Evolutionary conservation across 2,329 filamentous ascomycete species (phyloP), one percentile per base, ranked within the genome.

Genomic region (Phialophora expanda): DNA sequence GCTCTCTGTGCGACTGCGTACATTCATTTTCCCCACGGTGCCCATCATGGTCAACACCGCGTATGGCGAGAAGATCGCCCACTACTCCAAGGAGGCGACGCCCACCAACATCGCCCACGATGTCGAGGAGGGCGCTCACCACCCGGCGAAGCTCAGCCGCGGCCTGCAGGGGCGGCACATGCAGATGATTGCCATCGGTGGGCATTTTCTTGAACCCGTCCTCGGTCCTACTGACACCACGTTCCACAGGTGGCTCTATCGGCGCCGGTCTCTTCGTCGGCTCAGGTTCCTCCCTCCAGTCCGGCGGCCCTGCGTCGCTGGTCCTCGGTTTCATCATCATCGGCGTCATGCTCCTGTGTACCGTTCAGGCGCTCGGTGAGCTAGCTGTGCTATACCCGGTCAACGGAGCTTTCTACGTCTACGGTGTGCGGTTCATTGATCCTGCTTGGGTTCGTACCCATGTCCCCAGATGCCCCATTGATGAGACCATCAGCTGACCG

Each of bases 401-500:
- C 34, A 91, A 93, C 38, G 94, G 93, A 66, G 96, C 93, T 2
- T 97, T 97, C 76, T 92, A 92, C 1, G 89, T 92, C 8, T 97
- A 93, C 79, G 94, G 92, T 12, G 96, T 92, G 38, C 88, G 94
- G 17, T 97, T 98, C 74, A 79, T 98, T n/a, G 93, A 97, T 75
- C 94, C 93, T 0, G 93, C 93, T 0, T 97, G 92, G 92, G 58
- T 93, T 17, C 26, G 65, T 67, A 12, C 32, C n/a, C 12, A 24
- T n/a, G 17, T 46, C 54, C 26, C 38, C 32, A 20, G 5, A 20
- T 14, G 14, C n/a, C 11, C 50, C 14, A 3, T 20, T 14, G 32
- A 56, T 58, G 8, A 17, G 38, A 44, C 38, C 20, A n/a, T n/a
- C 14, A 44, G 56, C 26, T 28, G 12, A 32, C 55, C 44, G 26